A percentile compares a stretch with the other conserved stretches of the same genome.
Conservation (phyloP, 1,139 yeast genomes). For the Pneumocystis carinii region DNA sequence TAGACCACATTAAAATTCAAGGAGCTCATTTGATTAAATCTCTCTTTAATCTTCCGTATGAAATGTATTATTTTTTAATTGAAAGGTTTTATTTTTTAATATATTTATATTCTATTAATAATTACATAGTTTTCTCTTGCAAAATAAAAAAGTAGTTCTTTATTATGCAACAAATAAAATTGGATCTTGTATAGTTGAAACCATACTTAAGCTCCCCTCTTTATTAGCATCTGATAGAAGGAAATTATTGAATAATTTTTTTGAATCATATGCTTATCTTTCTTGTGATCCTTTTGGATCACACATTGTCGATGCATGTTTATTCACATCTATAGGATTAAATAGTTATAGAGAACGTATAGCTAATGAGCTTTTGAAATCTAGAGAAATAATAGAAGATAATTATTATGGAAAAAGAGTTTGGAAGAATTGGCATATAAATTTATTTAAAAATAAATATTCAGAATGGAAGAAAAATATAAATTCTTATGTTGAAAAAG, state of each 20-base stretch:
- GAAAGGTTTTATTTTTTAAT: not conserved
- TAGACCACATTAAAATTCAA: not conserved
- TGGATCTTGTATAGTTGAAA: conserved; percentile 27
- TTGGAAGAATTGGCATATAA: conserved; percentile 92
- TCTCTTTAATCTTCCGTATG: not conserved
- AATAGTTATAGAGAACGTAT: conserved; percentile 78
- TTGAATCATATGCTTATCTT: conserved; percentile 37
- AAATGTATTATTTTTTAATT: not conserved
- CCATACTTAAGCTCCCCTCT: conserved; percentile 38
- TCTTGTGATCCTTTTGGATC: conserved; percentile 85
- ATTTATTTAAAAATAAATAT: conserved; percentile 31
- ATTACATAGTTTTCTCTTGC: not conserved
- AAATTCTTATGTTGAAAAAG: not conserved
- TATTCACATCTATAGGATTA: conserved; percentile 63
- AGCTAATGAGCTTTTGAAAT: conserved; percentile 50
- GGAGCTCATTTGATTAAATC: not conserved
- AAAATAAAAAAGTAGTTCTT: conserved; percentile 4
- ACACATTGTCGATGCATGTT: conserved; percentile 71
- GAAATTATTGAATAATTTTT: conserved; percentile 47
- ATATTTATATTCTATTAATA: not conserved
- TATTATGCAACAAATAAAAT: conserved; percentile 8
- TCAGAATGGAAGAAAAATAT: conserved; percentile 9
- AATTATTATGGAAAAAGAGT: conserved; percentile 79
- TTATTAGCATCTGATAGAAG: conserved; percentile 45
- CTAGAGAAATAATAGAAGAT: conserved; percentile 39